These are phyloP conservation scores for Syncephalis plumigaleata DNA, from an alignment of 371 early-diverging fungal genomes.

Conservation along the genomic window DNA sequence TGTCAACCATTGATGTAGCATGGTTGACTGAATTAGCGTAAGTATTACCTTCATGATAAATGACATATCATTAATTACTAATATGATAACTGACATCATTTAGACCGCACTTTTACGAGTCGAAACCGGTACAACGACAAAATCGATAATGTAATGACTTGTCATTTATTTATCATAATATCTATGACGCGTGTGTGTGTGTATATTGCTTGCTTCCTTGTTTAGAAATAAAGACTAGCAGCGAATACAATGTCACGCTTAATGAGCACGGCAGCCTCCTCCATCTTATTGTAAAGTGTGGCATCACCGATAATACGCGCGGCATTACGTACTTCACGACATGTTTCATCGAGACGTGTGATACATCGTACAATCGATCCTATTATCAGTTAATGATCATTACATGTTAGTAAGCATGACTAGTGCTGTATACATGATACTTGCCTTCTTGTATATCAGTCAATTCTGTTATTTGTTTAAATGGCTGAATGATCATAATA, in stretches of 20 bases:
- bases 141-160: too few species aligned
- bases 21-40: slow-evolving; percentile 52
- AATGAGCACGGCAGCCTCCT: slow-evolving; percentile 77
- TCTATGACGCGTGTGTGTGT: too few species aligned
- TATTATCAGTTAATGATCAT: slow-evolving; percentile 12
- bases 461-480: slow-evolving; percentile 82
- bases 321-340: slow-evolving; percentile 87
- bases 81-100: neutral
- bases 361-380: slow-evolving; percentile 94
- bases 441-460: slow-evolving; percentile 91
- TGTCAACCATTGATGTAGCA: slow-evolving; percentile 45
- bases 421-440: neutral
- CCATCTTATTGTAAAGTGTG: slow-evolving; percentile 86
- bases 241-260: slow-evolving; percentile 99
- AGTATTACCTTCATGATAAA: neutral
- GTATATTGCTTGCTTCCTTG: too few species aligned
- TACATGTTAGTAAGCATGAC: neutral
- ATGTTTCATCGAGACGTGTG: slow-evolving; percentile 91
- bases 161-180: too few species aligned
- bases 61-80: neutral
- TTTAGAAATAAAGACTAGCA: slow-evolving; percentile 42
- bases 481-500: slow-evolving; percentile 25
- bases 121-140: slow-evolving; percentile 8
- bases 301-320: slow-evolving; percentile 92
- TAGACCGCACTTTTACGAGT: slow-evolving; percentile 31